Base-by-base conservation (phyloP, 2,329 filamentous ascomycete genomes). In the Pseudocercospora fijiensis region DNA sequence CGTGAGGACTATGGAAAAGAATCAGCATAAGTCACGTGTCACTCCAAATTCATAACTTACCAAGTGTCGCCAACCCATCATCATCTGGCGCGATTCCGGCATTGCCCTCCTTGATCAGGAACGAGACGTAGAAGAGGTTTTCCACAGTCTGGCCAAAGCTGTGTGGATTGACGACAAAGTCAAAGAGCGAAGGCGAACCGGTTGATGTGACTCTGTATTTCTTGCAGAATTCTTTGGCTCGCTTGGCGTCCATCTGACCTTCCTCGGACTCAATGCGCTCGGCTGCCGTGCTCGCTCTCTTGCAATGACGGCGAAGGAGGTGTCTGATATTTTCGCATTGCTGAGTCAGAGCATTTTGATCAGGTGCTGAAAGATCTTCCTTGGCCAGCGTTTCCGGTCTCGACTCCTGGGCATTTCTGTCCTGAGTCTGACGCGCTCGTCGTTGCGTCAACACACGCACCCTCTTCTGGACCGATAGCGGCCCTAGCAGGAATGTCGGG, bases 61-160 rank as follows among this genome's bases (percentile, higher is more conserved):
- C 82, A 56, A 98, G 77, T 22, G 91, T 87, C n/a, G 93, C 93
- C 47, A 96, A 79, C 1, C 85, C 88, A 65, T 89, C 80, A 11
- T 87, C 83, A 72, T 97, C 93, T 61, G 87, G 84, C 2, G 85
- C 82, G n/a, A 99, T 83, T 33, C 86, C 86, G 5, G 92, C 85
- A 64, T 85, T 86, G 10, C 92, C 92, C 77, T 99, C 95, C 63
- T 91, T 87, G 64, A 98, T 92, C 65, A 99, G 80, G 74, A 99
- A 99, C 75, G 91, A 96, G 70, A 96, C 86, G 75, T 98, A 98
- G 77, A 99, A 99, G 71, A 99, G 82, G 72, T 99, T 99, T 76
- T 99, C 95, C 6, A 99, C 88, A 0, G 92, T 96, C 77, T 99
- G 95, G 0, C 91, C 91, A 72, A 98, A 99, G 0, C 92, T 96